Evolutionary conservation across 257 asterid species (phyloP), one percentile per base, ranked within the genome.

Genomic region (Solanum chaucha): DNA sequence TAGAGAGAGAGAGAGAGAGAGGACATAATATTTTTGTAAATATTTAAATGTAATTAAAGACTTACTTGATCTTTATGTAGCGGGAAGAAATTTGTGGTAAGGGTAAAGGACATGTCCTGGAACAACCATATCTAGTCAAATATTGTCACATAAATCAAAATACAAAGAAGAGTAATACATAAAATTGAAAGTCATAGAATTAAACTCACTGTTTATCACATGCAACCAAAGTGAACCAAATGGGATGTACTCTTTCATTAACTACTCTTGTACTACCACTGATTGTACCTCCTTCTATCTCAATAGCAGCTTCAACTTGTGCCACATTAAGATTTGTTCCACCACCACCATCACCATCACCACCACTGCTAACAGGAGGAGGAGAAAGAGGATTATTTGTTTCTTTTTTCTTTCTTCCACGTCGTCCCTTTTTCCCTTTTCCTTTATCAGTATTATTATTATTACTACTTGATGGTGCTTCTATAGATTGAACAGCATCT

Each of bases 141-240:
- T 2, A 24, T 9, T 6, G 22, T 32, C 22, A 28, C 22, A 30
- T 28, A 67, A 5, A 67, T 7, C 10, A 0, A 67, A 26, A 65
- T 65, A 65, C 1, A 10, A 2, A n/a, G 6, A 61, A 61, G 15
- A 61, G 13, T 4, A n/a, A 61, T 61, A n/a, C 15, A 24, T 65
- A 10, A 65, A 68, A 13, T 6, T 28, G 20, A 13, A 28, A 61
- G 36, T 34, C 36, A 32, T 32, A n/a, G 64, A 48, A 67, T 64
- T 65, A 65, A 67, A 58, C 92, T 88, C 71, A 90, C 90, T 86
- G 85, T 4, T 38, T 77, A 36, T 88, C 77, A 44, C 83, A 90
- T 77, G 87, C 90, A 84, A 90, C 87, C 22, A 90, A 26, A 19
- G 36, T n/a, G 46, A 90, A 84, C 92, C 92, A 90, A 15, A 88